These are phyloP conservation scores for Macrocystidia cucumis DNA, from an alignment of 1,284 basidiomycete genomes.

Conservation along the genomic window DNA sequence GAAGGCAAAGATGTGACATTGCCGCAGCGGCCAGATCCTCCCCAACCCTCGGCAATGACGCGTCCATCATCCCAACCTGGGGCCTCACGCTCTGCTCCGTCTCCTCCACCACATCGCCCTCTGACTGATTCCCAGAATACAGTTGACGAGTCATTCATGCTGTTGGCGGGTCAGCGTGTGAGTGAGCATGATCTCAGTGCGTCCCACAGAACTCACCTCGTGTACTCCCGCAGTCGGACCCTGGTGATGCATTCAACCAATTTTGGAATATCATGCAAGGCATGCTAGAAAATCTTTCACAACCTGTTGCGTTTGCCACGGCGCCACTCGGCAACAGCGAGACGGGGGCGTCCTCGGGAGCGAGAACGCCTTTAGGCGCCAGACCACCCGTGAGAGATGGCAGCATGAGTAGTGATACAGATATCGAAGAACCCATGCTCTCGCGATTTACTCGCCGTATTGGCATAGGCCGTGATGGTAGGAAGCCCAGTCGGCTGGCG, in stretches of 20 bases:
- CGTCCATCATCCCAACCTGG: constrained; percentile 18
- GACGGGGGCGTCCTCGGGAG: constrained; percentile 14
- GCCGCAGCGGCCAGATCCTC: constrained; percentile 40
- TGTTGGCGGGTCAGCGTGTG: constrained; percentile 60
- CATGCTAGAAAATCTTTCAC: constrained; percentile 72
- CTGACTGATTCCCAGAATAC: constrained; percentile 66
- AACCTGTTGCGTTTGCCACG: constrained; percentile 80
- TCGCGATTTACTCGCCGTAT: constrained; percentile 40
- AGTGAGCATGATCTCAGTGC: too few relatives aligned
- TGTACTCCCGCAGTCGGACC: constrained; percentile 45
- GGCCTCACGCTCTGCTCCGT: constrained; percentile 23
- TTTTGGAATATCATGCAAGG: constrained; percentile 83
- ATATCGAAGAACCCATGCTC: constrained; percentile 50
- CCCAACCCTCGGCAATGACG: constrained; percentile 13
- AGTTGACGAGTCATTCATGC: constrained; percentile 80
- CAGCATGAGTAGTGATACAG: constrained; percentile 54
- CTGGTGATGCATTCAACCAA: constrained; percentile 75
- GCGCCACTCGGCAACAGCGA: constrained; percentile 53
- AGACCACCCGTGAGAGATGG: constrained; percentile 30
- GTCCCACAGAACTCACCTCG: constrained; percentile 1
- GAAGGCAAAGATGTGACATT: constrained; percentile 68
- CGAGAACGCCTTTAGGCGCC: constrained; percentile 15
- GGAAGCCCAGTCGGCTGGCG: constrained; percentile 4
- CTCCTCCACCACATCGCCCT: constrained; percentile 37
- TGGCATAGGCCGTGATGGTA: constrained; percentile 25